Percentiles rank a stretch among this genome's conserved stretches.
Evolutionary conservation across 2,329 filamentous ascomycete genomes (phyloP).

Genomic region (Phialemoniopsis sp.): DNA sequence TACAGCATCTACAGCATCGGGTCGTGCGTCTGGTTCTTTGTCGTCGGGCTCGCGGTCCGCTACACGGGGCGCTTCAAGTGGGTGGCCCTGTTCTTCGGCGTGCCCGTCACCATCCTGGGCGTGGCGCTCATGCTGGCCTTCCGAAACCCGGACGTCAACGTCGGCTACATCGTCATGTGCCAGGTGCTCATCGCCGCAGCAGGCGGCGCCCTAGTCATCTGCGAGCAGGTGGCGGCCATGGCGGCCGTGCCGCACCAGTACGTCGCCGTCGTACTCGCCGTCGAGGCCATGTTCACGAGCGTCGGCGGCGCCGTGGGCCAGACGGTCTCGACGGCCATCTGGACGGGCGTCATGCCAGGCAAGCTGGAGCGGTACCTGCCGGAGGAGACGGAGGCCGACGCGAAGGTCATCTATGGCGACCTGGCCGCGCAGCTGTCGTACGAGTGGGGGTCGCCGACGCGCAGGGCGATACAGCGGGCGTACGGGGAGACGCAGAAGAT

Average conservation of each 20-base stretch:
- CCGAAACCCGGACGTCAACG: conserved; percentile 42
- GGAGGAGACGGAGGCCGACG: conserved; percentile 27
- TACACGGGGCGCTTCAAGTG: conserved; percentile 46
- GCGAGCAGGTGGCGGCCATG: conserved; percentile 51
- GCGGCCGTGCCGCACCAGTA: conserved; percentile 55
- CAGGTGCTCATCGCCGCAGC: conserved; percentile 33
- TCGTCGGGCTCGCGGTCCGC: conserved; percentile 45
- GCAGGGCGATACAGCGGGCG: conserved; percentile 51
- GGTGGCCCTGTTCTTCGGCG: conserved; percentile 31
- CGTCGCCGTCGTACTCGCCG: conserved; percentile 52
- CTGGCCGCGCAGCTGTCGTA: conserved; percentile 48
- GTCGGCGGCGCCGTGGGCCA: conserved; percentile 57
- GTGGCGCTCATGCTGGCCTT: conserved; percentile 53
- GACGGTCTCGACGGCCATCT: conserved; percentile 57
- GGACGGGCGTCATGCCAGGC: conserved; percentile 50
- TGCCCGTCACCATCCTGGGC: conserved; percentile 49
- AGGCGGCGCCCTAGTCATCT: conserved; percentile 53
- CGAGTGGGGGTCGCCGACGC: conserved; percentile 38
- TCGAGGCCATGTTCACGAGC: conserved; percentile 53
- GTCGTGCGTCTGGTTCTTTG: conserved; percentile 32
- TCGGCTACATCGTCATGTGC: conserved; percentile 52
- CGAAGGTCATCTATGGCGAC: conserved; percentile 44
- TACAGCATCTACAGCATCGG: conserved; percentile 15
- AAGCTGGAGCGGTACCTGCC: conserved; percentile 47
- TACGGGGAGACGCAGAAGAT: conserved; percentile 47